Evolutionary conservation across 306 rosid genomes (phyloP).

Genomic region (Neltuma alba): DNA sequence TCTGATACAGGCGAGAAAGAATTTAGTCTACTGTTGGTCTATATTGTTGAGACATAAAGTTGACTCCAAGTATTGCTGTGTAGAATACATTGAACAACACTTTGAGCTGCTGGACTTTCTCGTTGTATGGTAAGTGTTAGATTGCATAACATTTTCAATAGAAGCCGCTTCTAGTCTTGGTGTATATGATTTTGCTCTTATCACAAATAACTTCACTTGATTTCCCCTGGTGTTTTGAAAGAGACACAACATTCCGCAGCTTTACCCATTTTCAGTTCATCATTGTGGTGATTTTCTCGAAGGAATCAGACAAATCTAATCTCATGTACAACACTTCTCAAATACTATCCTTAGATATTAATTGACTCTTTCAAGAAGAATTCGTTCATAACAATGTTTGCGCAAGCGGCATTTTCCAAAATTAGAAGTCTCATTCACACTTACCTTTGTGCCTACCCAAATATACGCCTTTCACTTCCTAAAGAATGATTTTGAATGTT

Average conservation of each 20-base stretch:
- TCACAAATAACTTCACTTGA: not conserved
- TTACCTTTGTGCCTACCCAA: constrained; percentile 14
- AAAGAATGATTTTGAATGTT: constrained; percentile 20
- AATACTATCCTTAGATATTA: not conserved
- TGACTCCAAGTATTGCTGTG: constrained; percentile 63
- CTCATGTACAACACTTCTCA: not conserved
- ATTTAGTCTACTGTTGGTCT: constrained; percentile 86
- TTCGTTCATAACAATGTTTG: constrained; percentile 24
- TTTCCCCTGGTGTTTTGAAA: constrained; percentile 1
- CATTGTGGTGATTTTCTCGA: constrained; percentile 2
- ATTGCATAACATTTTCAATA: constrained; percentile 1
- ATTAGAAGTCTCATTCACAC: constrained; percentile 18
- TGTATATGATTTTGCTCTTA: constrained; percentile 2
- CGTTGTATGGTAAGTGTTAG: constrained; percentile 77
- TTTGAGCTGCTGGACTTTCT: constrained; percentile 80
- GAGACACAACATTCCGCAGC: constrained; percentile 19
- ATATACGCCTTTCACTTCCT: constrained; percentile 6
- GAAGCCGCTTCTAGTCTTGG: constrained; percentile 6
- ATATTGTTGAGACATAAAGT: constrained; percentile 83
- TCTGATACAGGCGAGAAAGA: constrained; percentile 87
- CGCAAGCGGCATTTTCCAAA: constrained; percentile 29
- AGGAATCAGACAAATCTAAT: constrained; percentile 10
- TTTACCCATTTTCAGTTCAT: not conserved
- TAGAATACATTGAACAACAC: constrained; percentile 79
- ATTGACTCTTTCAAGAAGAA: constrained; percentile 22